phyloP scores from a whole-genome alignment of 768 basidiomycete genomes.

The Boletus sp. region DNA sequence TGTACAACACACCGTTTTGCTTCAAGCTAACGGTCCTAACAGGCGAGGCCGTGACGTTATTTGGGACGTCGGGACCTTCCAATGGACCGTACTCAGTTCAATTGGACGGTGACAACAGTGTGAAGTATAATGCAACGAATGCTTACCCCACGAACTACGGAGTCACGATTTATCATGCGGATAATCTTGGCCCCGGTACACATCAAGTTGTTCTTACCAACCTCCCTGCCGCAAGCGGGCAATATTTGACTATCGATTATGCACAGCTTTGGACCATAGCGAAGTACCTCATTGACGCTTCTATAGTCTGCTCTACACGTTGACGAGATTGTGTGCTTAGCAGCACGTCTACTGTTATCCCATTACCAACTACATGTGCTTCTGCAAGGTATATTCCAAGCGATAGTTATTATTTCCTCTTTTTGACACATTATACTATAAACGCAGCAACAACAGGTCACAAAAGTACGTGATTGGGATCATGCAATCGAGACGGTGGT shows the following conservation, averaged over 20 bases:
- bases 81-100: constrained; percentile 35
- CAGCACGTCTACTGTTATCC: not conserved
- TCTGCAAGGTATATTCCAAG: constrained; percentile 7
- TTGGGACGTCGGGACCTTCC: constrained; percentile 39
- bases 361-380: not conserved
- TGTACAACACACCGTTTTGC: not conserved
- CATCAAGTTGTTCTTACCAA: constrained; percentile 35
- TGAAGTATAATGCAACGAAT: constrained; percentile 17
- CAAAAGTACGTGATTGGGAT: constrained; percentile 13
- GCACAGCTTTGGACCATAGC: constrained; percentile 24
- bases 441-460: not conserved
- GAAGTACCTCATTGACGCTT: constrained; percentile 11
- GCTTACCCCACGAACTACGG: constrained; percentile 20
- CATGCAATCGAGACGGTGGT: not conserved
- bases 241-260: constrained; percentile 32
- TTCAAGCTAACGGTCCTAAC: not conserved
- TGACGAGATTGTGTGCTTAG: not conserved
- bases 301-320: not conserved
- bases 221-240: constrained; percentile 20
- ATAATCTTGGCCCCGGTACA: constrained; percentile 39
- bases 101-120: constrained; percentile 29
- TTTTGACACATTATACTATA: not conserved
- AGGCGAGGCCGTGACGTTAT: constrained; percentile 47
- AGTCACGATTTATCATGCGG: constrained; percentile 32
- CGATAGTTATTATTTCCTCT: not conserved